Conservation (phyloP, 768 basidiomycete species). For the Hysterangium stoloniferum region DNA sequence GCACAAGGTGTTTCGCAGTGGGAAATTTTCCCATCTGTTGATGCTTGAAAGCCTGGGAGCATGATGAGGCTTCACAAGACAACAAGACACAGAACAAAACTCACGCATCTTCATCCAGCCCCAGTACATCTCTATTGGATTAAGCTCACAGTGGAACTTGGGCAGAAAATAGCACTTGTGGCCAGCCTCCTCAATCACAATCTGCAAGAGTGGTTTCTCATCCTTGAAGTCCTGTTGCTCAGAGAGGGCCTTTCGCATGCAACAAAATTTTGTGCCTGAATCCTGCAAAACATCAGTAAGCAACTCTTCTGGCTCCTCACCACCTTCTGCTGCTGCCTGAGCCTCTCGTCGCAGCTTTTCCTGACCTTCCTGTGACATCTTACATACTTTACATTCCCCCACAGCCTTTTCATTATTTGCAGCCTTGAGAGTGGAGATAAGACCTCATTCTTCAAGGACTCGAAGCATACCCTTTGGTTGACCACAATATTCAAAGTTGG, state of each 20-base stretch:
- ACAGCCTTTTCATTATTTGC: conserved; percentile 12
- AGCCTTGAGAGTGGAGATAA: conserved; percentile 7
- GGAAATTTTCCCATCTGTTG: background rate
- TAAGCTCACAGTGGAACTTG: background rate
- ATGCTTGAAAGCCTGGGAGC: background rate
- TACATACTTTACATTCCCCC: conserved; percentile 16
- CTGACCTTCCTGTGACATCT: conserved; percentile 15
- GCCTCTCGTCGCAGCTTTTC: conserved; percentile 14
- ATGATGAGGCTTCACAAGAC: too few species aligned
- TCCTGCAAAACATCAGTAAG: too few species aligned
- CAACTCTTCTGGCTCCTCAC: too few species aligned
- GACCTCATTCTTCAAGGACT: conserved; percentile 16
- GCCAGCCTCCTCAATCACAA: too few species aligned
- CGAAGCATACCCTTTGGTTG: conserved; percentile 20
- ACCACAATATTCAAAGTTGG: conserved; percentile 11
- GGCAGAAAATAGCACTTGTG: background rate
- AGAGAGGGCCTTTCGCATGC: too few species aligned
- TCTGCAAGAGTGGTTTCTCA: too few species aligned
- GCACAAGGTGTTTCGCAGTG: background rate
- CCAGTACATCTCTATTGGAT: too few species aligned
- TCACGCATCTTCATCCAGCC: too few species aligned
- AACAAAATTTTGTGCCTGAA: too few species aligned
- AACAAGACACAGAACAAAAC: too few species aligned
- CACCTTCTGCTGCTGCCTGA: conserved; percentile 11
- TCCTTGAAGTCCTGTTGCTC: too few species aligned